Base-by-base conservation (phyloP, 2,329 filamentous ascomycete species). In the Macrophomina phaseolina region DNA sequence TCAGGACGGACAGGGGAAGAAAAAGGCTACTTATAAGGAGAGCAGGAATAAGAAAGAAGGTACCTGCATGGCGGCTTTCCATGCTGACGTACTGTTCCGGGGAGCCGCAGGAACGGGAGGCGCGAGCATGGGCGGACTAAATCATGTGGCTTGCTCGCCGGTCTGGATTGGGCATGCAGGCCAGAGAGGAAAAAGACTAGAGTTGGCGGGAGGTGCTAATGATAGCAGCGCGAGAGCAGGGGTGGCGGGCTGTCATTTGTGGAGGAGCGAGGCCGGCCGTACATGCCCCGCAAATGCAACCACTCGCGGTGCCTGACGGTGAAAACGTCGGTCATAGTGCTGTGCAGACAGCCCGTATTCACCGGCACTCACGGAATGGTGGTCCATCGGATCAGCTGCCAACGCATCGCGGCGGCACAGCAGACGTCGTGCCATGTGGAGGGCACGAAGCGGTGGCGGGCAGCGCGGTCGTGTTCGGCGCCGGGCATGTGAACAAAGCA, bases 91-190 rank as follows among this genome's bases (percentile, higher is more conserved):
- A 46, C 38, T 42, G n/a, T 28, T 46, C 56, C 56, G 36, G 36
- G 45, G 58, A 62, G 58, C 58, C 58, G 58, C 58, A 62, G 58
- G 58, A 36, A 62, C 58, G 52, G 55, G 38, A 40, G 42, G 55
- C 30, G 56, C 34, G 56, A 46, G 42, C 42, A 14, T 34, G 56
- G 42, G 8, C 40, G 40, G 40, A 16, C 52, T 18, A 28, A n/a
- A 60, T 60, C 32, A 36, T 30, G 58, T 62, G 58, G 58, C 58
- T 62, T 62, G 45, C 6, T 6, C n/a, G 56, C 42, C 56, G 42
- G 56, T 34, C 55, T 45, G 42, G 34, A 48, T 48, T 23, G 30
- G 58, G 58, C 7, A 36, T 51, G 48, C 48, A 51, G 23, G 18
- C 18, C 48, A 11, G 14, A 51, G 23, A 38, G 18, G 48, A 45